Conservation (phyloP, 257 asterid species). For the Galeopsis tetrahit region DNA sequence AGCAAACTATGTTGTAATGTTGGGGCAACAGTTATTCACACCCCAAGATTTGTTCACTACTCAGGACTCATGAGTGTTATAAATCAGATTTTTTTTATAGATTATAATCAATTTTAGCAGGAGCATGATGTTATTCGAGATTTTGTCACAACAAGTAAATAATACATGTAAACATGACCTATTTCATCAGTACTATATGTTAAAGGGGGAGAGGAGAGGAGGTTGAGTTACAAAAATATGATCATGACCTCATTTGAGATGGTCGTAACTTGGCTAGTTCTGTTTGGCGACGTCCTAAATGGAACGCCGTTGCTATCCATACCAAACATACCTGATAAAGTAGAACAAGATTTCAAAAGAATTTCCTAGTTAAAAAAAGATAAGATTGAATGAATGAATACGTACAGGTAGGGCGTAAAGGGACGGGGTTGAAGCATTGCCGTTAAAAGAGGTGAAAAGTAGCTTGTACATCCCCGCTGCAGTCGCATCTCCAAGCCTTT, state of each 20-base stretch:
- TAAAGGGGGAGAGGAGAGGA: neutral
- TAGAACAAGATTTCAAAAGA: neutral
- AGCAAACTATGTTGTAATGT: no score
- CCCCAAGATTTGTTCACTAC: no score
- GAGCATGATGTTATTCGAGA: no score
- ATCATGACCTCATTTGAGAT: slow-evolving; percentile 41
- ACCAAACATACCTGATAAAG: slow-evolving; percentile 61
- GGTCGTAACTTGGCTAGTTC: slow-evolving; percentile 63
- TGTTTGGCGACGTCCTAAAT: slow-evolving; percentile 67
- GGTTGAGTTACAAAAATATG: neutral
- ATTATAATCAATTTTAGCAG: no score
- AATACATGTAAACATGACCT: neutral
- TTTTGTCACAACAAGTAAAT: no score
- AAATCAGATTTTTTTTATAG: no score
- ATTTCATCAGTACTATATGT: neutral
- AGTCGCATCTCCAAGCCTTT: slow-evolving; percentile 94
- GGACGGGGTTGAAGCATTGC: slow-evolving; percentile 64
- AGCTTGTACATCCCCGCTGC: slow-evolving; percentile 95
- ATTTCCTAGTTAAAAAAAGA: neutral
- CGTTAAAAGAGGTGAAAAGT: slow-evolving; percentile 63
- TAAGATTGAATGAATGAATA: neutral
- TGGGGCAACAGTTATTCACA: no score
- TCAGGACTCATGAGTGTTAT: no score
- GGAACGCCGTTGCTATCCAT: slow-evolving; percentile 76
- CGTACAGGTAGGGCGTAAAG: slow-evolving; percentile 85